phyloP scores from a whole-genome alignment of 345 rosid genomes.

The Murraya paniculata region DNA sequence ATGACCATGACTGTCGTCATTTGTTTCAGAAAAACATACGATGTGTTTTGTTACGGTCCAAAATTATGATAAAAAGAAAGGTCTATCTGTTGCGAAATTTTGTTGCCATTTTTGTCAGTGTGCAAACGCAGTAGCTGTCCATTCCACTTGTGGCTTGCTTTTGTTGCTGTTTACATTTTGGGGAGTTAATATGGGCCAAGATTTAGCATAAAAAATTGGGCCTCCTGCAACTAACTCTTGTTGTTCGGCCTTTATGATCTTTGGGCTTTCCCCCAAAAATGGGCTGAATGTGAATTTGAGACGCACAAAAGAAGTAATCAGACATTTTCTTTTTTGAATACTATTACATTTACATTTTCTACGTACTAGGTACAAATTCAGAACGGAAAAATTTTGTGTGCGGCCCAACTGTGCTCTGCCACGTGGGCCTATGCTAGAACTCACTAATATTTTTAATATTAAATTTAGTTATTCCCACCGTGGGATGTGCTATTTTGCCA shows the following conservation, averaged over 20 bases:
- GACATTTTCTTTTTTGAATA: too few relatives aligned
- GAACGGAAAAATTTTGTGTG: too few relatives aligned
- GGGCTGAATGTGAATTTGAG: background rate
- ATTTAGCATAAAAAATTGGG: background rate
- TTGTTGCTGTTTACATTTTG: background rate
- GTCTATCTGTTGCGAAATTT: background rate
- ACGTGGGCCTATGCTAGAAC: too few relatives aligned
- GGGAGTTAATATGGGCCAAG: background rate
- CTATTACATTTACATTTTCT: too few relatives aligned
- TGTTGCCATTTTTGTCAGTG: background rate
- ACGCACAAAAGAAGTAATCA: too few relatives aligned
- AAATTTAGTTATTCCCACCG: too few relatives aligned
- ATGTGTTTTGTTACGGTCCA: background rate
- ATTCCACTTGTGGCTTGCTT: background rate
- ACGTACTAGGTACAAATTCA: too few relatives aligned
- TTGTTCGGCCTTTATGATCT: too few relatives aligned
- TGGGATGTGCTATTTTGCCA: too few relatives aligned
- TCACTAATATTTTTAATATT: too few relatives aligned
- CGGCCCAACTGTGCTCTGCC: too few relatives aligned
- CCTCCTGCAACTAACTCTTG: background rate
- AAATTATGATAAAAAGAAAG: conserved; percentile 1
- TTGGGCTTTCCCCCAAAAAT: background rate
- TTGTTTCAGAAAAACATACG: background rate
- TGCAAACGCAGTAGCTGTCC: background rate
- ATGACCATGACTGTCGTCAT: conserved; percentile 31